Evolutionary conservation across 2,329 filamentous ascomycete genomes (phyloP).

Genomic region (Pseudogymnoascus sp.): DNA sequence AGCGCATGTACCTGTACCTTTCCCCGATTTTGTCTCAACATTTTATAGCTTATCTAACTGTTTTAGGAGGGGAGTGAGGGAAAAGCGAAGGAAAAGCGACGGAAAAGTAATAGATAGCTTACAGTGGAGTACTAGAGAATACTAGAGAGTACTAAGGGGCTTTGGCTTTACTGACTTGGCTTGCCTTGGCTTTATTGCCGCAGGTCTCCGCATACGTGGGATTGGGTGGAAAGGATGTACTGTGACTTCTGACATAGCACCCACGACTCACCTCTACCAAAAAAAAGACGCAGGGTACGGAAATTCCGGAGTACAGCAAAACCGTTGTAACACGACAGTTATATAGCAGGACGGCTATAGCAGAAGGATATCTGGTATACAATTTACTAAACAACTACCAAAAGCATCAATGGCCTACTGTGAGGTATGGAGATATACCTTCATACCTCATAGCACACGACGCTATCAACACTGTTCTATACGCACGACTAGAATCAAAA

Average conservation of each 20-base stretch:
- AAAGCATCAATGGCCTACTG: not conserved
- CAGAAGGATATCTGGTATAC: not conserved
- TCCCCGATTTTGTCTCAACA: not conserved
- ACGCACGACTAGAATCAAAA: not conserved
- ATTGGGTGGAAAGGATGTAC: not conserved
- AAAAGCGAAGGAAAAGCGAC: not conserved
- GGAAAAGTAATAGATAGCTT: not conserved
- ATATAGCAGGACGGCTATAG: not conserved
- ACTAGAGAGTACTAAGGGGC: too few species aligned
- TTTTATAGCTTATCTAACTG: not conserved
- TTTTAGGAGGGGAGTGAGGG: not conserved
- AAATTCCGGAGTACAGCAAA: not conserved
- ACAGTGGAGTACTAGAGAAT: too few species aligned
- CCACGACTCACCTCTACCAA: too few species aligned
- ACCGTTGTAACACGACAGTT: too few species aligned
- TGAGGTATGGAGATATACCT: too few species aligned
- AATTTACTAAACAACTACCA: not conserved
- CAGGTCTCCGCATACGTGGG: not conserved
- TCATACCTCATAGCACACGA: too few species aligned
- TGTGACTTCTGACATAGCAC: not conserved
- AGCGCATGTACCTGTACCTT: not conserved
- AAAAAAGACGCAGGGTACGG: not conserved
- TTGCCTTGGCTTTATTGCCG: not conserved
- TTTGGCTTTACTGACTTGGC: not conserved
- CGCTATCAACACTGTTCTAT: not conserved